Conservation (phyloP, 345 rosid genomes). For the Citrus inodora region DNA sequence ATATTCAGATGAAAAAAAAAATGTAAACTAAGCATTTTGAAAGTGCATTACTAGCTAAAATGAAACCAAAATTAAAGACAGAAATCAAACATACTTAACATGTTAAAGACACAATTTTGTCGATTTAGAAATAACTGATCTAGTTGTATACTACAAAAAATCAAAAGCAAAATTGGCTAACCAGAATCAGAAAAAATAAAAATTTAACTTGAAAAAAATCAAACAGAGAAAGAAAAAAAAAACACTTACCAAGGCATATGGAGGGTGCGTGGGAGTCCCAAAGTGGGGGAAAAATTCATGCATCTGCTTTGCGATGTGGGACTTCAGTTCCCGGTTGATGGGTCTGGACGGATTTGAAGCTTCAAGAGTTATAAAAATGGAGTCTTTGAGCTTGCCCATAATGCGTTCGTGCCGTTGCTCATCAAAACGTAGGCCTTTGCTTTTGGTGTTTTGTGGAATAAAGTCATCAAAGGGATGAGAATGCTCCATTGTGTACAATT, state of each 20-base stretch:
- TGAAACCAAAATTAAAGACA: neutral
- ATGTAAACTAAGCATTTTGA: neutral
- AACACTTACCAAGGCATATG: slow-evolving; percentile 23
- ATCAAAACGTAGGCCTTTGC: neutral
- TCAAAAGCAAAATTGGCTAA: neutral
- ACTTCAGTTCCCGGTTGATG: neutral
- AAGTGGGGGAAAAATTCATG: slow-evolving; percentile 8
- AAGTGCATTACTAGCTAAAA: neutral
- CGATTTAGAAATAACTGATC: neutral
- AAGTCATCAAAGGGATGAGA: neutral
- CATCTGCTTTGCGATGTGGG: slow-evolving; percentile 12
- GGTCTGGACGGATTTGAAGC: slow-evolving; percentile 4
- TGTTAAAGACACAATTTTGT: neutral
- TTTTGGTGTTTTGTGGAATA: neutral
- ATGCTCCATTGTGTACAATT: neutral
- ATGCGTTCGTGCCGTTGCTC: neutral
- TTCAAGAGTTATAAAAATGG: slow-evolving; percentile 8
- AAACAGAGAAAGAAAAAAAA: neutral
- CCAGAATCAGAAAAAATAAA: neutral
- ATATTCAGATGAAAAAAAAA: too few species aligned
- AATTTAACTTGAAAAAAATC: neutral
- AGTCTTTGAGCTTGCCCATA: slow-evolving; percentile 17
- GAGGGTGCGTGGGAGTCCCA: slow-evolving; percentile 23
- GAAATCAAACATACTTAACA: neutral
- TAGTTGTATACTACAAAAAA: neutral